Evolutionary conservation across 495 filamentous ascomycete species (phyloP), one percentile per base, ranked within the genome.

Genomic region (Pyronema omphalodes): DNA sequence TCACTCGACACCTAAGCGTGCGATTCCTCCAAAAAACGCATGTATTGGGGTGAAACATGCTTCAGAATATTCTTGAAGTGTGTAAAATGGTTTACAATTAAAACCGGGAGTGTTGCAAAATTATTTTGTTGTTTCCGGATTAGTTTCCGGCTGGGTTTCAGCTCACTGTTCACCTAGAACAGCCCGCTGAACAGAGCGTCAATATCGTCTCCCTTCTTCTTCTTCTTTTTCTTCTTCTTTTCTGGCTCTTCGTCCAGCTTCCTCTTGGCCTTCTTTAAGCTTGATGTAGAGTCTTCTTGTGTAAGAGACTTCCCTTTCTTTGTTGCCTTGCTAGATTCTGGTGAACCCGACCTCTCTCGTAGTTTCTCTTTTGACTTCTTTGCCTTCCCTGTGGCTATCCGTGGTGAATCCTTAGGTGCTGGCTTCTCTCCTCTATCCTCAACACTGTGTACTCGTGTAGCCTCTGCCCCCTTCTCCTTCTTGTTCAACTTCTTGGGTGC

Each of bases 131-230:
- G 23, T 29, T 29, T 29, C 23, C 23, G 23, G 23, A 29, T 29
- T 5, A 29, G 23, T 29, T 29, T 29, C 23, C 23, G 23, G 23
- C 23, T 29, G 5, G 23, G 23, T 29, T 29, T 29, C n/a, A n/a
- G n/a, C n/a, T n/a, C n/a, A n/a, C n/a, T n/a, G n/a, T n/a, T 29
- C 23, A 43, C 50, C 18, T 23, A 79, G 35, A 74, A 60, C 11
- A 82, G 57, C 36, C 72, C 70, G 54, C 68, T 70, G 55, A 82
- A 82, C 12, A 82, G 60, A 61, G 80, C 76, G 59, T 81, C 79
- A 37, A 82, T 80, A 9, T 72, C 78, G 64, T 82, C 72, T 36
- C 69, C 71, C 58, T 73, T 74, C 57, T 67, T 71, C 34, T 70
- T 68, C 55, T 68, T 71, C 52, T 72, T 71, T 56, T 67, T 73